A percentile compares a stretch with the other conserved stretches of the same genome.
phyloP scores from a whole-genome alignment of 176 grass and related monocot genomes.

The Zoysia japonica region DNA sequence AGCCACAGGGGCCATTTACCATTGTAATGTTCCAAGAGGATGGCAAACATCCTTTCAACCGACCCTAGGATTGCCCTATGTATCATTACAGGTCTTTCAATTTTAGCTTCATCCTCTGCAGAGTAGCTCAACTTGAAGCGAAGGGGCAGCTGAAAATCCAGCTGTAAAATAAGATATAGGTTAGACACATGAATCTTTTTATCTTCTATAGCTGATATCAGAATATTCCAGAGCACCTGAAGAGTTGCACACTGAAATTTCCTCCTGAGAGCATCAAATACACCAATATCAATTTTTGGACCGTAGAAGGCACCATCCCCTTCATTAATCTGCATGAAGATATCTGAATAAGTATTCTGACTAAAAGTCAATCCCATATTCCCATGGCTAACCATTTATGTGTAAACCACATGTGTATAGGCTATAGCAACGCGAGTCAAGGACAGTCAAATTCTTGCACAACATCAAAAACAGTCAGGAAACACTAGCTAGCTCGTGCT shows the following conservation, averaged over 20 bases:
- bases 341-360: slow-evolving; percentile 16
- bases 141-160: slow-evolving; percentile 90
- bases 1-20: slow-evolving; percentile 99
- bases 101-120: slow-evolving; percentile 93
- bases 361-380: not conserved
- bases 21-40: slow-evolving; percentile 99
- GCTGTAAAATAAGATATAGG: slow-evolving; percentile 55
- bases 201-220: slow-evolving; percentile 14
- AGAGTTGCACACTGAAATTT: slow-evolving; percentile 98
- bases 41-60: slow-evolving; percentile 97
- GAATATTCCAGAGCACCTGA: slow-evolving; percentile 59
- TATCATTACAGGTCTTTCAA: slow-evolving; percentile 97
- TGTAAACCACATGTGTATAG: not conserved
- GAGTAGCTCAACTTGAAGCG: slow-evolving; percentile 93
- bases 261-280: slow-evolving; percentile 95
- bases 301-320: slow-evolving; percentile 99
- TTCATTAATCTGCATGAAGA: slow-evolving; percentile 78
- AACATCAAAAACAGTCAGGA: not conserved
- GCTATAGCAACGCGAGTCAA: not conserved
- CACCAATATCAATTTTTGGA: slow-evolving; percentile 98
- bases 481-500: not conserved
- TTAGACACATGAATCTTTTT: slow-evolving; percentile 25
- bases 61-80: slow-evolving; percentile 93
- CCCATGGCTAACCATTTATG: not conserved
- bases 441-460: slow-evolving; percentile 8